Evolutionary conservation across 495 filamentous ascomycete species (phyloP).

Genomic region (Hypoxylon perforatum): DNA sequence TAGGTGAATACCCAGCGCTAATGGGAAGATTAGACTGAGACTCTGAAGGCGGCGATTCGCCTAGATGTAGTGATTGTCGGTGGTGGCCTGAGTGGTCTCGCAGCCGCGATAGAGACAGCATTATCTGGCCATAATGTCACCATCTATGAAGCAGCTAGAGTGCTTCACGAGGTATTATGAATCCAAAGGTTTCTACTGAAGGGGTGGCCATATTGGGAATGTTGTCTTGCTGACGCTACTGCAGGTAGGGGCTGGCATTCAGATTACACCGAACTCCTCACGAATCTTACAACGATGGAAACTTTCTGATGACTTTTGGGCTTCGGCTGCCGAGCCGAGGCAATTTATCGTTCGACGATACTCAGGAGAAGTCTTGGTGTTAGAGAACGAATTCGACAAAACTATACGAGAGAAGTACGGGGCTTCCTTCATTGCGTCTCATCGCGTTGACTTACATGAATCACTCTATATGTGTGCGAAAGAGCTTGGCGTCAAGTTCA

Average conservation of each 20-base stretch:
- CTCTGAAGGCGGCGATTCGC: background rate
- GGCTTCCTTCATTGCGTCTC: constrained; percentile 54
- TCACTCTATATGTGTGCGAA: constrained; percentile 49
- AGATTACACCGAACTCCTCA: constrained; percentile 57
- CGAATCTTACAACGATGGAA: constrained; percentile 60
- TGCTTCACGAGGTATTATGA: constrained; percentile 42
- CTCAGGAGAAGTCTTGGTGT: constrained; percentile 47
- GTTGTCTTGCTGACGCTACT: background rate
- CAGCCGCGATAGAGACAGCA: constrained; percentile 58
- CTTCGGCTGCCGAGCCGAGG: constrained; percentile 41
- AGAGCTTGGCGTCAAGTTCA: constrained; percentile 50
- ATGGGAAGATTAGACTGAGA: constrained; percentile 1
- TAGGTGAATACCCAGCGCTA: background rate
- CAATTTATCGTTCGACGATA: constrained; percentile 44
- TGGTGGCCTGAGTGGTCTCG: constrained; percentile 68
- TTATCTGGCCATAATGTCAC: constrained; percentile 43
- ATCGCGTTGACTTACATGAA: constrained; percentile 58
- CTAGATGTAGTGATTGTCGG: constrained; percentile 66
- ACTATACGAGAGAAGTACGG: constrained; percentile 47
- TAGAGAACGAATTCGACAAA: constrained; percentile 47
- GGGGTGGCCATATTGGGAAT: background rate
- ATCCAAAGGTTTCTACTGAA: too few species aligned
- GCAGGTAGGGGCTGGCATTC: constrained; percentile 60
- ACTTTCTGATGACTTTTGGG: constrained; percentile 52
- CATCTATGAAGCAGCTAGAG: constrained; percentile 41